Base-by-base conservation (phyloP, 2,329 filamentous ascomycete genomes). In the Elsinoe perseae region DNA sequence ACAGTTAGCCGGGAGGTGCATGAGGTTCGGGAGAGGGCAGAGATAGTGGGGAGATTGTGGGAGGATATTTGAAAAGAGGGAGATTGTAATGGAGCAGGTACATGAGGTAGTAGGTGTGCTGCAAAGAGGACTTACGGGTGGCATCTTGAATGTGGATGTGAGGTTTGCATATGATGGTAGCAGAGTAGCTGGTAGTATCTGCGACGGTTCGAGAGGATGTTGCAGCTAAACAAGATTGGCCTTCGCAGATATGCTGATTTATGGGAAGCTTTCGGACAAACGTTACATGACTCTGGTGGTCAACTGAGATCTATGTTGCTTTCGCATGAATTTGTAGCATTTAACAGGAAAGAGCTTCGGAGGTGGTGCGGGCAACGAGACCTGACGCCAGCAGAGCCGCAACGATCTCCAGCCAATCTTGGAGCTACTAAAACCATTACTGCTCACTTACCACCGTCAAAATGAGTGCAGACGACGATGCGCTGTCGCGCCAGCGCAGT, bases 401-500 rank as follows among this genome's bases (percentile, higher is more conserved):
- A 36, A 6, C n/a, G 38, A 21, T 6, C 10, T 48, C 12, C 30
- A 25, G 21, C 48, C 30, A 52, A 52, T 52, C n/a, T 20, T 27
- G 44, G 38, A 34, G 20, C 32, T 38, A 21, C 38, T 52, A 10
- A 36, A 12, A 14, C 20, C 30, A 10, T n/a, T n/a, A 48, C 48
- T 18, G n/a, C 48, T 23, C 16, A 12, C 12, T 14, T 28, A 44
- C n/a, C 38, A 50, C 14, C 42, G 38, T 23, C 50, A 54, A 38
- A 27, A 59, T 64, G 55, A 61, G 65, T 59, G 61, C 62, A 42
- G 53, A 60, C 16, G 48, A 59, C 27, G 54, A 61, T 10, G 18
- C 8, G 32, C 59, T 66, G 8, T 60, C 59, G 58, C 61, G 64
- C 20, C 63, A 66, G 46, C 59, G 56, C 2, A 61, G 60, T 34